Evolutionary conservation across 2,329 filamentous ascomycete species (phyloP).

Genomic region (Botrytis sinoallii): DNA sequence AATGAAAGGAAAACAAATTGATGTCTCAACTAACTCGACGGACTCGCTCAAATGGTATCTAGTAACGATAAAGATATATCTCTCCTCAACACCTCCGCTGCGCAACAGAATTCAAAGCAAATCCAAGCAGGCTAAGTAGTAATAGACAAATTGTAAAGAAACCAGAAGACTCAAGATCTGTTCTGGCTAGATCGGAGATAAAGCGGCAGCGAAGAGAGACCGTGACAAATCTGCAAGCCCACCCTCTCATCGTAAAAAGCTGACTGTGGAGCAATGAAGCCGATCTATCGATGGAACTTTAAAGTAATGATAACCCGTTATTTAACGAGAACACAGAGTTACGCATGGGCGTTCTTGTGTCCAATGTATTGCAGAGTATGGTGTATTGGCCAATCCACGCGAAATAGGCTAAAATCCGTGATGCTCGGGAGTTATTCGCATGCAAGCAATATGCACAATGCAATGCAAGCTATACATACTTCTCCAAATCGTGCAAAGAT

Average conservation of each 20-base stretch:
- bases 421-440: background rate
- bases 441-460: conserved; percentile 15
- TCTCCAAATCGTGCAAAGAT: conserved; percentile 14
- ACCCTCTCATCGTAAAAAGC: background rate
- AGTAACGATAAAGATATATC: conserved; percentile 3
- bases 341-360: conserved; percentile 17
- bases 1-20: conserved; percentile 2
- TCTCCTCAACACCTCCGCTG: background rate
- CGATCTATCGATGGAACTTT: background rate
- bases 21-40: background rate
- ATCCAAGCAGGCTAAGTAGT: background rate
- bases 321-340: background rate
- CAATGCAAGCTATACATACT: conserved; percentile 2
- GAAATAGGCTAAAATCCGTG: background rate
- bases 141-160: background rate
- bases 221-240: background rate
- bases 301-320: background rate
- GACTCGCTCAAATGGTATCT: conserved; percentile 9
- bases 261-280: background rate
- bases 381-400: background rate
- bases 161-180: background rate
- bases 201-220: background rate
- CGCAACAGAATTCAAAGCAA: background rate
- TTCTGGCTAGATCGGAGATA: background rate
- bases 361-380: background rate